Conservation (phyloP, 208 protist species). For the Trypanosoma vivax region DNA sequence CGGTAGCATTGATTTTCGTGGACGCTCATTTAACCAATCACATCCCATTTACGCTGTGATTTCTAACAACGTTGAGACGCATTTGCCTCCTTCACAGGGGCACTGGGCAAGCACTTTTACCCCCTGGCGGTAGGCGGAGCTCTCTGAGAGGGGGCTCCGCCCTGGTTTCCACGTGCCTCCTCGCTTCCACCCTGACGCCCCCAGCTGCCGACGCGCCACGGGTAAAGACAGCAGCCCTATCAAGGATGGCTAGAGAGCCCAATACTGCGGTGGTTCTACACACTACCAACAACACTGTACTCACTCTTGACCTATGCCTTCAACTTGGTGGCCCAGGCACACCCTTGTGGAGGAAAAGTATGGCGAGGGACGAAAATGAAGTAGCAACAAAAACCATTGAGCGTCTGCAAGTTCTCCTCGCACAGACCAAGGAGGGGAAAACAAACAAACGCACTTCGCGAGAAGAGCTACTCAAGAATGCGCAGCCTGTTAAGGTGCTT, state of each 20-base stretch:
- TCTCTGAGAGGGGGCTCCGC: no score
- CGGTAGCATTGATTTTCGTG: no score
- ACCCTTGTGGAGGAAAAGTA: slow-evolving; percentile 50
- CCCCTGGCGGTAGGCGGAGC: no score
- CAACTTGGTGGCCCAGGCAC: slow-evolving; percentile 4
- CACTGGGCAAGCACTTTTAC: no score
- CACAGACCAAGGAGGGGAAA: slow-evolving; percentile 17
- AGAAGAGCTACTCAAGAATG: slow-evolving; percentile 46
- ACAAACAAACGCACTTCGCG: slow-evolving; percentile 19
- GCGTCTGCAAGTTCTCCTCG: slow-evolving; percentile 72
- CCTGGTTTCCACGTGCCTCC: no score
- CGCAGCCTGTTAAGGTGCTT: slow-evolving; percentile 43
- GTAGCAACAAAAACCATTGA: slow-evolving; percentile 56
- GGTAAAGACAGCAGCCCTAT: neutral
- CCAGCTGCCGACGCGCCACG: neutral
- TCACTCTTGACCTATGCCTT: slow-evolving; percentile 29
- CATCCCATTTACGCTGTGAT: no score
- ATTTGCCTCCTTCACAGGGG: no score
- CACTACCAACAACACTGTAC: slow-evolving; percentile 14
- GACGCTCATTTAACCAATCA: no score
- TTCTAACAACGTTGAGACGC: no score
- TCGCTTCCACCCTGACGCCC: no score
- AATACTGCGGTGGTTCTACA: slow-evolving; percentile 28
- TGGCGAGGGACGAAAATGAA: slow-evolving; percentile 63
- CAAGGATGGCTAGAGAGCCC: slow-evolving; percentile 10